A percentile compares a stretch with the other conserved stretches of the same genome.
Conservation (phyloP, 2,329 filamentous ascomycete genomes). For the Zelopaecilomyces penicillatus region DNA sequence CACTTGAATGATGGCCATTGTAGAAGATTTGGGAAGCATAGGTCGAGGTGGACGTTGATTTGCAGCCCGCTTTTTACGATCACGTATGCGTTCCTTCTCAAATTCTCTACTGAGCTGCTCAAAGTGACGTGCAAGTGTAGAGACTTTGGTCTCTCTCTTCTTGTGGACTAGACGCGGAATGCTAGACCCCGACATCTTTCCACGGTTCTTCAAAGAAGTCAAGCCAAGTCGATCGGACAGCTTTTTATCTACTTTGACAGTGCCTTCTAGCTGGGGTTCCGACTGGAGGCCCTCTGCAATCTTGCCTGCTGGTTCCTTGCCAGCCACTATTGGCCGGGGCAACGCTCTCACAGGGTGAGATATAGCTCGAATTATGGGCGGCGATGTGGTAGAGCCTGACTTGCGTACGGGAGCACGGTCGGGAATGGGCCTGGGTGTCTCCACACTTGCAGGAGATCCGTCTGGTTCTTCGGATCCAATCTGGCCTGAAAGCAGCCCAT, state of each 20-base stretch:
- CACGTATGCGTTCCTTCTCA: slow-evolving; percentile 83
- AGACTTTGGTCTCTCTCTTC: slow-evolving; percentile 69
- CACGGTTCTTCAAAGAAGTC: slow-evolving; percentile 50
- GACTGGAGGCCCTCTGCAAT: slow-evolving; percentile 13
- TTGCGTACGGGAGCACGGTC: slow-evolving; percentile 37
- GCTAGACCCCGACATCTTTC: slow-evolving; percentile 57
- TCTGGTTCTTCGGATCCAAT: slow-evolving; percentile 20
- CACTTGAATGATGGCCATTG: slow-evolving; percentile 93
- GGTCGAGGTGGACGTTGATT: slow-evolving; percentile 67
- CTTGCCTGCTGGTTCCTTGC: slow-evolving; percentile 26
- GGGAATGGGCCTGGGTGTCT: slow-evolving; percentile 16
- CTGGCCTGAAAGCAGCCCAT: slow-evolving; percentile 23
- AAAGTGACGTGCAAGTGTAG: slow-evolving; percentile 88
- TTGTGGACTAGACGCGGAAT: slow-evolving; percentile 83
- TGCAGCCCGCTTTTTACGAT: slow-evolving; percentile 72
- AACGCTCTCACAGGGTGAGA: slow-evolving; percentile 42
- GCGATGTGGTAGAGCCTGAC: slow-evolving; percentile 36
- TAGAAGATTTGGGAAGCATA: slow-evolving; percentile 76
- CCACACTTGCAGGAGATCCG: slow-evolving; percentile 12
- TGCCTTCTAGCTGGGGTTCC: slow-evolving; percentile 26
- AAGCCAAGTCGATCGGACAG: slow-evolving; percentile 65
- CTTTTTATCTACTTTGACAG: slow-evolving; percentile 59
- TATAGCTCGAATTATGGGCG: slow-evolving; percentile 45
- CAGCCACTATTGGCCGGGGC: slow-evolving; percentile 34
- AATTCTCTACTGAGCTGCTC: slow-evolving; percentile 96